These are phyloP conservation scores for Candida ortonii DNA, from an alignment of 805 yeast genomes.

Conservation along the genomic window DNA sequence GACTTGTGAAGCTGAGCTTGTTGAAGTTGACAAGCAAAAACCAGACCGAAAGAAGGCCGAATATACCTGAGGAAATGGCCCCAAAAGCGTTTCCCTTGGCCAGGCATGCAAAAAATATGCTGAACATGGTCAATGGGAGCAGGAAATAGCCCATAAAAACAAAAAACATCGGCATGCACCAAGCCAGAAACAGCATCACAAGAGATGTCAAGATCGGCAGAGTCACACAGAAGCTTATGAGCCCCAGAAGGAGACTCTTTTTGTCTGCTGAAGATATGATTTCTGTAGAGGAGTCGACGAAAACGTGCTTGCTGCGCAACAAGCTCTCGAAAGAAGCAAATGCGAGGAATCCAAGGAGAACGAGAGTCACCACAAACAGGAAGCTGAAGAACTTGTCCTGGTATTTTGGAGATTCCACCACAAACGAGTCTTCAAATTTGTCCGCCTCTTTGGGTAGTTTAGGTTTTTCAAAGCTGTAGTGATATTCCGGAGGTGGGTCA, in stretches of 20 bases:
- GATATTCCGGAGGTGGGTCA: constrained; percentile 27
- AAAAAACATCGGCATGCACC: constrained; percentile 28
- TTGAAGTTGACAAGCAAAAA: constrained; percentile 26
- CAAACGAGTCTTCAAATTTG: constrained; percentile 66
- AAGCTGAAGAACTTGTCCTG: constrained; percentile 73
- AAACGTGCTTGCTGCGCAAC: constrained; percentile 8
- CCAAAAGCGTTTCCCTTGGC: constrained; percentile 20
- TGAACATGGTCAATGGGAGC: constrained; percentile 27
- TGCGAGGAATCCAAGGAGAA: constrained; percentile 14
- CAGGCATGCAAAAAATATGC: constrained; percentile 21
- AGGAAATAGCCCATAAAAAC: constrained; percentile 29
- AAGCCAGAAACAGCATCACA: constrained; percentile 22
- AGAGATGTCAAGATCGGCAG: constrained; percentile 26
- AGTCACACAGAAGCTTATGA: constrained; percentile 14
- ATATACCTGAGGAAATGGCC: constrained; percentile 16
- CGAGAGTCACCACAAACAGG: constrained; percentile 35
- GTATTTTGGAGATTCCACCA: constrained; percentile 56
- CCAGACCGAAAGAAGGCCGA: constrained; percentile 22
- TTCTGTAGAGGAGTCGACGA: constrained; percentile 2
- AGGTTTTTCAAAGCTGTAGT: constrained; percentile 32
- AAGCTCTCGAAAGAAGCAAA: constrained; percentile 13
- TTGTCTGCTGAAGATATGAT: constrained; percentile 6
- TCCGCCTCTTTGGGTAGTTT: constrained; percentile 29
- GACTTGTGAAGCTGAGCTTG: constrained; percentile 30
- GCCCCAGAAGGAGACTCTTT: constrained; percentile 7